Evolutionary conservation across 768 basidiomycete species (phyloP), one percentile per base, ranked within the genome.

Genomic region (Rhodotorula graminis): DNA sequence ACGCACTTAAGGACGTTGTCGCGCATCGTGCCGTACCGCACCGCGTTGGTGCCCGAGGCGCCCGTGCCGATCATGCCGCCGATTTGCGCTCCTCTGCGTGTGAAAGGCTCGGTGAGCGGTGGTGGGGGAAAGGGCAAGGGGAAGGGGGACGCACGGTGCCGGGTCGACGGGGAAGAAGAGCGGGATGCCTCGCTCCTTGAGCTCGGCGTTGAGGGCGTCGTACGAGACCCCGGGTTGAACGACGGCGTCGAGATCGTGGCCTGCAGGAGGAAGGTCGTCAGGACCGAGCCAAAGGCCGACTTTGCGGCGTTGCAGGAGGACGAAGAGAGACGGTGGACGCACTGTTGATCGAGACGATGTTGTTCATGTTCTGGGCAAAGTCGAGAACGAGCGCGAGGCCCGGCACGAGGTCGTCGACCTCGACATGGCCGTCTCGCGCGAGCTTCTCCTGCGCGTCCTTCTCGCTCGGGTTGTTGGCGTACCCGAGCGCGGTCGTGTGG

Each of bases 1-100:
- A 49, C 73, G 58, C 8, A 70, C 73, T 76, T 76, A 42, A 76
- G 69, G 0, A 76, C 72, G 40, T 73, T 73, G 25, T 77, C 79
- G 3, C 76, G 50, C 77, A 76, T 76, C 18, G 72, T 73, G 12
- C 75, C 75, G 16, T 76, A 76, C 4, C 72, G 65, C 2, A 76
- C 75, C 0, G 75, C 75, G 47, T 84, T 81, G 86, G 91, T 92
- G 64, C 91, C 91, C 61, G 87, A 88, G 77, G 91, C 93, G 12
- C 90, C 90, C 1, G 92, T 95, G 10, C 88, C 89, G 63, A 91
- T 88, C 90, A 93, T 93, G 9, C 92, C 91, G 18, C 91, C 92
- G 72, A 93, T 91, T 50, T 71, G 70, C 11, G 72, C 72, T 6
- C 71, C 71, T 5, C 71, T 72, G 57, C n/a, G 29, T 11, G 14